Evolutionary conservation across 2,329 filamentous ascomycete genomes (phyloP), one percentile per base, ranked within the genome.

Genomic region (Beauveria australis): DNA sequence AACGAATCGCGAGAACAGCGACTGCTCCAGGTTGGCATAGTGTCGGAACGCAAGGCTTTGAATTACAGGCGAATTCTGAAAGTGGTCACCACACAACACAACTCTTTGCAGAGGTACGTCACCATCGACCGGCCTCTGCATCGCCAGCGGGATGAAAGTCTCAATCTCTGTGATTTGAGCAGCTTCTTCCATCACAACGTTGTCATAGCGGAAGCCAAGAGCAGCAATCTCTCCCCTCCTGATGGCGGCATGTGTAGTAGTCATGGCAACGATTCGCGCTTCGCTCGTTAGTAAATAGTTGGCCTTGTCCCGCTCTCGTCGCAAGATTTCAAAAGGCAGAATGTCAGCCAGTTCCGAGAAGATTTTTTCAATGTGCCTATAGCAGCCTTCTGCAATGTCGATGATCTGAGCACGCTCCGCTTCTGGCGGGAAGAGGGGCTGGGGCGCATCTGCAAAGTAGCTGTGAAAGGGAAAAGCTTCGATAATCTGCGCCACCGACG

Each of bases 221-320:
- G 84, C 82, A 1, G 91, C 89, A 67, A 99, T 97, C 68, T 97
- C 93, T 64, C 91, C 86, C 64, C 93, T 82, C 63, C 92, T 86
- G 82, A 99, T 99, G 1, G 94, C 94, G 5, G 94, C 95, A 73
- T 99, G 94, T 0, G 95, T 99, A 4, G 92, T 95, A 19, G 94
- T 99, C 95, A 99, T 99, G 61, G 94, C 95, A 65, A 99, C 88
- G 64, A 99, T 94, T 41, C 94, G 88, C n/a, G 95, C 95, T 74
- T 97, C 93, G 68, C 92, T 97, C 6, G 92, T 89, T 40, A 99
- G 83, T 6, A 99, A 84, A 70, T 99, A 99, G 73, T 97, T 97
- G 56, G 92, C 89, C 76, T 95, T 97, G 72, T 99, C 94, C 41
- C 89, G 87, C 64, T 92, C 89, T 60, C 89, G 88, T 56, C 92